phyloP scores from a whole-genome alignment of 768 basidiomycete species.

The Mycena venus region DNA sequence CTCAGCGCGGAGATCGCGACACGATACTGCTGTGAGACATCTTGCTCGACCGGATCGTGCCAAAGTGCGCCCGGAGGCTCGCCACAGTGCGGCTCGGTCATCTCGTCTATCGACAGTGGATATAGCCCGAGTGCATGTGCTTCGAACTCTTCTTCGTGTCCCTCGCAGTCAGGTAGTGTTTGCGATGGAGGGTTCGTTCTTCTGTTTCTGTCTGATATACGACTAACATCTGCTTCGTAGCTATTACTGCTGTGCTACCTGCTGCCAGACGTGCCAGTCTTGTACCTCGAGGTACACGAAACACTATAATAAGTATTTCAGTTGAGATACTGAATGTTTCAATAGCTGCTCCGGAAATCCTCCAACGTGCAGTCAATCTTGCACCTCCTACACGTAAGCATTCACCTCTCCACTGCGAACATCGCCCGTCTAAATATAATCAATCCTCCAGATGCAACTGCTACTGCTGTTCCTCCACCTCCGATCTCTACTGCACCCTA shows the following conservation, averaged over 20 bases:
- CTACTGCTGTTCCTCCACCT: constrained; percentile 29
- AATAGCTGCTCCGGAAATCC: constrained; percentile 12
- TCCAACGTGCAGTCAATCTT: constrained; percentile 6
- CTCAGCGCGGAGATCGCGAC: constrained; percentile 22
- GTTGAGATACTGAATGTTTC: neutral
- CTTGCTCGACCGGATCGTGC: constrained; percentile 20
- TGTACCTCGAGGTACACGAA: constrained; percentile 19
- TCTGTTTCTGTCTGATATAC: neutral
- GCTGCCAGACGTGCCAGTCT: constrained; percentile 30
- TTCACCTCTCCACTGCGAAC: neutral
- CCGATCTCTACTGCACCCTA: constrained; percentile 28
- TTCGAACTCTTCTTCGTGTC: constrained; percentile 24
- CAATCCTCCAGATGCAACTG: constrained; percentile 28
- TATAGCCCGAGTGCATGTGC: constrained; percentile 28
- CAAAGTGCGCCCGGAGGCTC: constrained; percentile 19
- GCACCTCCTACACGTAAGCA: neutral
- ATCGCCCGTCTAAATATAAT: neutral
- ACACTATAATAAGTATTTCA: neutral
- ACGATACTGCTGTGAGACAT: constrained; percentile 33
- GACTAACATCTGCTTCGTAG: neutral
- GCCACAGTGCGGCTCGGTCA: constrained; percentile 12
- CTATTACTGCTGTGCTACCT: constrained; percentile 31
- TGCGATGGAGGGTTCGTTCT: constrained; percentile 35
- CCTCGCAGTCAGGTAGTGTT: constrained; percentile 15
- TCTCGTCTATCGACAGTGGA: constrained; percentile 29